A percentile compares a stretch with the other conserved stretches of the same genome.
Evolutionary conservation across 2,329 filamentous ascomycete species (phyloP).

Genomic region (Fusarium fracticaudum): DNA sequence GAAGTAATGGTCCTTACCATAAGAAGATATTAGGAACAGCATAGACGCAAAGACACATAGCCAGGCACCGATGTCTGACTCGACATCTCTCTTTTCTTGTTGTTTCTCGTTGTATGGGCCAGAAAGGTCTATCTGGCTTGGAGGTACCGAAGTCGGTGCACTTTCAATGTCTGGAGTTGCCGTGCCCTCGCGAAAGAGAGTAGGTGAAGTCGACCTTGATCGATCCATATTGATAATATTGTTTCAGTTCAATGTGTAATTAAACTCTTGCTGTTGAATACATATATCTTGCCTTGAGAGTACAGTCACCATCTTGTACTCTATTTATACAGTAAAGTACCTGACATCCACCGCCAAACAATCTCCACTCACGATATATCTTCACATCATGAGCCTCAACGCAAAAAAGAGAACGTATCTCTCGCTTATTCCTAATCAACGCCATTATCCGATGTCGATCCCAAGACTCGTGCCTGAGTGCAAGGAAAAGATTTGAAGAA

Average conservation of each 20-base stretch:
- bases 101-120: conserved; percentile 5
- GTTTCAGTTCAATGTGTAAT: neutral
- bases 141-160: neutral
- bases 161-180: neutral
- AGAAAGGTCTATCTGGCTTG: neutral
- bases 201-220: neutral
- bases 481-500: conserved; percentile 2
- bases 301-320: neutral
- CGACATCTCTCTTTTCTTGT: neutral
- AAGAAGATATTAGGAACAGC: conserved; percentile 31
- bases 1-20: neutral
- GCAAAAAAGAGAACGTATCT: neutral
- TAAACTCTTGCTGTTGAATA: neutral
- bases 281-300: neutral
- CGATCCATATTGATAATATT: neutral
- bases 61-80: conserved; percentile 23
- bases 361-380: neutral
- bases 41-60: conserved; percentile 28
- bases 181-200: neutral
- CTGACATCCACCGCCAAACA: neutral
- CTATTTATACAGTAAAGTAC: neutral
- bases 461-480: conserved; percentile 1
- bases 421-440: neutral
- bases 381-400: neutral
- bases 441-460: neutral